Evolutionary conservation across 2,329 filamentous ascomycete species (phyloP), one percentile per base, ranked within the genome.

Genomic region (Exophiala aquamarina): DNA sequence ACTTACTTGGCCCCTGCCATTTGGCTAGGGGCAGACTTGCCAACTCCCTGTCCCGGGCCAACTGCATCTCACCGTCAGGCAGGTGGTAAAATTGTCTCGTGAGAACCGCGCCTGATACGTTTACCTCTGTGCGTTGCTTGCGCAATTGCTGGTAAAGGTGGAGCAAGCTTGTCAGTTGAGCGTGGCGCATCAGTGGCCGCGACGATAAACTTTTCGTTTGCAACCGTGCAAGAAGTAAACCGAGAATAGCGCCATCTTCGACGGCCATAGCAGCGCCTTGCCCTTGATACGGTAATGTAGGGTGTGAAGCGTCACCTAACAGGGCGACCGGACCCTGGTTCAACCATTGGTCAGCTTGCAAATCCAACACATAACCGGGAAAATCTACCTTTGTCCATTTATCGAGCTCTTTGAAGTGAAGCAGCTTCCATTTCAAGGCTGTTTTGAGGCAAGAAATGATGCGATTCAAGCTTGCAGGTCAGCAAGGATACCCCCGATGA

Each of bases 241-340:
- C 61, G 3, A 65, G 51, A 4, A 56, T 56, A 1, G 64, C 55
- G 1, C 60, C 61, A 41, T 65, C 62, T 43, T 65, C 62, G 13
- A 66, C 59, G 3, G 61, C 62, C 62, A 63, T 64, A 1, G 61
- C 62, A 3, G 55, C 62, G 19, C 61, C 62, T 41, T 65, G 61
- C 1, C 61, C 62, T 63, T 82, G 78, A 48, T 81, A 76, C 11
- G 82, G 83, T 0, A 82, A 66, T 56, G 86, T 85, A 0, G 83
- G 82, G 60, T 87, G 84, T 0, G 81, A 83, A 0, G 83, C 82
- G 59, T 87, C 84, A 0, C 84, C 84, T 0, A 87, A 63, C 0
- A 86, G 62, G 1, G 74, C 81, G 13, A 85, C 61, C 3, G 69
- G 72, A 0, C 66, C 76, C 2, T 76, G 71, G 0, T 70, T 50